These are phyloP conservation scores for Herpetospermum pedunculosum DNA, from an alignment of 306 rosid species.

Conservation along the genomic window DNA sequence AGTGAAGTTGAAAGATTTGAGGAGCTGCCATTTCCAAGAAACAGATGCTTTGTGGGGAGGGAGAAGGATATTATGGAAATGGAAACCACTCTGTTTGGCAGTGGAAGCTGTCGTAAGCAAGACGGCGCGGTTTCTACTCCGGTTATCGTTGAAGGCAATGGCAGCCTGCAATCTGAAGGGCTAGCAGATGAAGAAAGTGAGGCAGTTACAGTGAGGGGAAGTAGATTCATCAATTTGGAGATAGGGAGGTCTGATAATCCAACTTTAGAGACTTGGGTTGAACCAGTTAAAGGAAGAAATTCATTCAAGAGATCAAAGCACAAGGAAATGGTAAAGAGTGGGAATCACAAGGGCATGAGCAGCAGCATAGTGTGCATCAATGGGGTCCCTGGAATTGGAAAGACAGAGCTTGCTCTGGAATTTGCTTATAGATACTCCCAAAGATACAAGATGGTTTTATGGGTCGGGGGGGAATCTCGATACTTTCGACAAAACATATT, in stretches of 20 bases:
- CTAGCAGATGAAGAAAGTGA: constrained; percentile 78
- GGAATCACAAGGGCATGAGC: constrained; percentile 42
- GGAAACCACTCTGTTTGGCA: constrained; percentile 49
- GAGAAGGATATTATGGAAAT: constrained; percentile 71
- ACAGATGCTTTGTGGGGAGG: constrained; percentile 54
- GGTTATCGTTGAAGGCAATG: constrained; percentile 33
- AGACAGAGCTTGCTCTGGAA: constrained; percentile 73
- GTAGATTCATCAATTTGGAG: constrained; percentile 61
- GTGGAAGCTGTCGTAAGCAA: constrained; percentile 30
- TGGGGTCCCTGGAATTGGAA: constrained; percentile 75
- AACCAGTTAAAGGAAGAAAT: constrained; percentile 41
- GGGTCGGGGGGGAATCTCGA: constrained; percentile 83
- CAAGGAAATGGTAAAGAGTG: constrained; percentile 48
- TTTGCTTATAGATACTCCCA: constrained; percentile 59
- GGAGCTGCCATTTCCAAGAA: constrained; percentile 54
- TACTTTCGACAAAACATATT: constrained; percentile 64
- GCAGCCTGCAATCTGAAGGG: constrained; percentile 64
- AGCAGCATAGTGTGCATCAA: constrained; percentile 56
- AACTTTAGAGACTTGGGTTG: constrained; percentile 53
- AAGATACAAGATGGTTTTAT: constrained; percentile 74
- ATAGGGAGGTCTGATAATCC: constrained; percentile 56
- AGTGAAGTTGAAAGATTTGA: constrained; percentile 31
- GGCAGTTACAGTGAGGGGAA: constrained; percentile 29
- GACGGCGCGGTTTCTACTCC: constrained; percentile 25
- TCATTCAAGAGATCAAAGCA: constrained; percentile 46